Percentiles rank a stretch among this genome's conserved stretches.
These are phyloP conservation scores for Papilionanthe hybrid DNA, from an alignment of 116 monocot genomes.

Conservation along the genomic window DNA sequence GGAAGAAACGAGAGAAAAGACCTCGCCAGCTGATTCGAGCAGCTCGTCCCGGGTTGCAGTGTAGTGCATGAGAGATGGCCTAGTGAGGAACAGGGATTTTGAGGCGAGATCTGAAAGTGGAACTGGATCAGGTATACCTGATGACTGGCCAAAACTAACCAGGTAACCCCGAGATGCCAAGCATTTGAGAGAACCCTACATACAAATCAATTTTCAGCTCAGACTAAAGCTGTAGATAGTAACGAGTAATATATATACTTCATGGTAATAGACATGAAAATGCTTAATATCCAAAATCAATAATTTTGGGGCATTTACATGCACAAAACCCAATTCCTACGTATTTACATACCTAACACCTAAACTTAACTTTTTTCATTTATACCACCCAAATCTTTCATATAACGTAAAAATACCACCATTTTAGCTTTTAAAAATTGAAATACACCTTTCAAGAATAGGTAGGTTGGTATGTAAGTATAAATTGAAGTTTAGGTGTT, in stretches of 20 bases:
- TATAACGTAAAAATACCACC: too few species aligned
- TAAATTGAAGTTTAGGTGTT: too few species aligned
- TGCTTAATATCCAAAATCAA: not conserved
- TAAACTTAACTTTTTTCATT: too few species aligned
- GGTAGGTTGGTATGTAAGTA: too few species aligned
- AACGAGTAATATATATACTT: too few species aligned
- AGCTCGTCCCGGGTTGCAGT: constrained; percentile 76
- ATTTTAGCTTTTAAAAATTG: too few species aligned
- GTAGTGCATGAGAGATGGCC: constrained; percentile 69
- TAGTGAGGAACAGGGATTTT: constrained; percentile 71
- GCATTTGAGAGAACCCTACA: constrained; percentile 76
- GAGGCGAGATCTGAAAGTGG: constrained; percentile 53
- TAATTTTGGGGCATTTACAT: too few species aligned
- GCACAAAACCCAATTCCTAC: too few species aligned
- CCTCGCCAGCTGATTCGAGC: constrained; percentile 65
- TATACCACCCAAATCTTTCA: too few species aligned
- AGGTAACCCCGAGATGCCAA: constrained; percentile 53
- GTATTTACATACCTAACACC: too few species aligned
- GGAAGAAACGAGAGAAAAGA: constrained; percentile 56
- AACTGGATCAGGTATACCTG: constrained; percentile 65
- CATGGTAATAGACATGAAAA: not conserved
- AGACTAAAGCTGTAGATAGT: not conserved
- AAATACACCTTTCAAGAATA: too few species aligned
- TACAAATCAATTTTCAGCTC: not conserved
- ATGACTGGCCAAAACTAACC: constrained; percentile 84